Percentiles rank a stretch among this genome's conserved stretches.
These are phyloP conservation scores for Penicillium simplicissimum DNA, from an alignment of 495 filamentous ascomycete species.

Conservation along the genomic window DNA sequence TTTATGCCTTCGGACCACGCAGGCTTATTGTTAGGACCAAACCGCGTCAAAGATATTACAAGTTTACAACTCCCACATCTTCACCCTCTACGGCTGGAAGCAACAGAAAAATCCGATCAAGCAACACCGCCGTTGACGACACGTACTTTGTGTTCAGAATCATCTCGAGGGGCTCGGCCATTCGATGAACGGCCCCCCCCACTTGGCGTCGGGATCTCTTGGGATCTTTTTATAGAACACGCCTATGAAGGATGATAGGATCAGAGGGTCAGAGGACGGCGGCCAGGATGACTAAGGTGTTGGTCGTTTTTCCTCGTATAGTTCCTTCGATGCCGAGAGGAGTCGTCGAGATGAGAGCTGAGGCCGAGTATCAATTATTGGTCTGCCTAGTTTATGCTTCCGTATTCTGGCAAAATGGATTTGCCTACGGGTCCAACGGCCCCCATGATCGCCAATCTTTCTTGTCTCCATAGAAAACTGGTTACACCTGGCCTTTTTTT, in stretches of 20 bases:
- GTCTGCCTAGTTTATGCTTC: background rate
- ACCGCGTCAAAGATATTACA: too few species aligned
- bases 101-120: background rate
- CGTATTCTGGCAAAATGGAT: background rate
- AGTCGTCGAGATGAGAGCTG: background rate
- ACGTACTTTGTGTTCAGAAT: background rate
- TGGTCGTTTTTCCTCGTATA: background rate
- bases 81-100: too few species aligned
- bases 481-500: slow-evolving; percentile 6
- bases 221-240: slow-evolving; percentile 2
- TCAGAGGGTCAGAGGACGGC: too few species aligned
- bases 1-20: too few species aligned
- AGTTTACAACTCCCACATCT: too few species aligned
- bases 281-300: background rate
- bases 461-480: background rate
- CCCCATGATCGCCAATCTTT: background rate
- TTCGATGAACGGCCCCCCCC: slow-evolving; percentile 1
- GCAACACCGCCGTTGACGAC: background rate
- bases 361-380: background rate
- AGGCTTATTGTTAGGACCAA: too few species aligned
- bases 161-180: background rate
- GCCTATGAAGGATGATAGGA: background rate
- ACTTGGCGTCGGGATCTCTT: background rate
- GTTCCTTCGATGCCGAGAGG: background rate
- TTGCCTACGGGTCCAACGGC: background rate